Base-by-base conservation (phyloP, 768 basidiomycete species). In the Ephemerocybe angulata region DNA sequence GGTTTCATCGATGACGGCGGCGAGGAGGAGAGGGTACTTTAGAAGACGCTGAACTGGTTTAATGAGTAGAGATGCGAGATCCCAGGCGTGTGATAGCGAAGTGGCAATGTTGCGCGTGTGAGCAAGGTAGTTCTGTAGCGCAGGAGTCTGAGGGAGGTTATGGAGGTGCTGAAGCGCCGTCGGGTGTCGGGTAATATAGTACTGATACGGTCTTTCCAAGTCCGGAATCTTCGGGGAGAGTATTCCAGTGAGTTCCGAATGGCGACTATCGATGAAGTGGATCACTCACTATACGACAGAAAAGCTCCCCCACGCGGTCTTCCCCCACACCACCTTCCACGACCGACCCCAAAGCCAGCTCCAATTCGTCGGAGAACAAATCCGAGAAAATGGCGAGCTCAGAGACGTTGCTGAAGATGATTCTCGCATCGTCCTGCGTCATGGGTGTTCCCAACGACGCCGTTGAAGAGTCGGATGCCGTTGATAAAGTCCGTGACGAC, bases 41-140 rank as follows among this genome's bases (percentile, higher is more conserved):
- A 98, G 84, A 52, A 98, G 80, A 15, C 96, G 85, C 65, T 98
- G 97, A 3, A 99, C 93, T 30, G 97, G 97, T 70, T 98, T 98
- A 70, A 99, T 98, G 57, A 99, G 86, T 35, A 98, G 81, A 0
- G 93, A 93, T 4, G 91, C 79, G 25, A 99, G 83, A 67, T 99
- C 96, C 87, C 93, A 94, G 2, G 93, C 90, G 63, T 92, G 87
- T 0, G 91, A 89, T 12, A 89, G 78, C 22, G 82, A 79, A 1
- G 85, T 80, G 1, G 89, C 86, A 33, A 88, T 75, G 11, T 74
- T 76, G 55, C 82, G 80, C 17, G 88, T 88, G 31, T 84, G 82
- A 10, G 78, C 67, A 43, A 90, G 77, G 68, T 93, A 94, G 3
- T 78, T 72, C 13, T 75, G 72, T 7, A 95, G 77, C 0, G 85